Conservation (phyloP, 1,284 basidiomycete species). For the Mycena sp. region DNA sequence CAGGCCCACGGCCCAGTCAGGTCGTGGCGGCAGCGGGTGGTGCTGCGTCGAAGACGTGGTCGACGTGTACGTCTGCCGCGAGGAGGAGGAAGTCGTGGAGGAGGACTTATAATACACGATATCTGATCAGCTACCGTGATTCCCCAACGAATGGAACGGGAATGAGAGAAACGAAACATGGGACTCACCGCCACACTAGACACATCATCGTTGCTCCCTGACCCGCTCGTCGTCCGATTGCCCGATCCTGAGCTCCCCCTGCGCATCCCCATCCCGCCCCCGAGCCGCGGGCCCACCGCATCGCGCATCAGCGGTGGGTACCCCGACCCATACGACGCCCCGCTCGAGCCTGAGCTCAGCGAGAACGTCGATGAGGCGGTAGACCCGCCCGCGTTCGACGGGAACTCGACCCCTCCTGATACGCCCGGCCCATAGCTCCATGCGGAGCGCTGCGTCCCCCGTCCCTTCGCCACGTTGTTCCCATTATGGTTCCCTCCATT, state of each 20-base stretch:
- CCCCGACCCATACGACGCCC: too few species aligned
- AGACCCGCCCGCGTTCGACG: conserved; percentile 30
- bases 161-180: conserved; percentile 21
- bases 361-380: too few species aligned
- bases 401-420: conserved; percentile 45
- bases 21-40: conserved; percentile 81
- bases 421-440: conserved; percentile 79
- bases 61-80: conserved; percentile 76
- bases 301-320: conserved; percentile 44
- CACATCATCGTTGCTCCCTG: conserved; percentile 72
- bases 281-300: conserved; percentile 69
- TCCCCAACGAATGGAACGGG: too few species aligned
- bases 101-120: conserved; percentile 65
- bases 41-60: conserved; percentile 70
- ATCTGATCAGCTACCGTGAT: neutral
- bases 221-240: conserved; percentile 48
- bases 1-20: conserved; percentile 86
- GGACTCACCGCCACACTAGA: conserved; percentile 75
- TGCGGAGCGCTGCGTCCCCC: conserved; percentile 53
- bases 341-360: too few species aligned
- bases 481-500: conserved; percentile 12
- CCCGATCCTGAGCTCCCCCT: conserved; percentile 10
- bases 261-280: conserved; percentile 31
- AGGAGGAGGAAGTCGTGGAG: conserved; percentile 81
- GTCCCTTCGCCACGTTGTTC: conserved; percentile 30